Base-by-base conservation (phyloP, 169 alveolate genomes). In the Cytauxzoon felis region DNA sequence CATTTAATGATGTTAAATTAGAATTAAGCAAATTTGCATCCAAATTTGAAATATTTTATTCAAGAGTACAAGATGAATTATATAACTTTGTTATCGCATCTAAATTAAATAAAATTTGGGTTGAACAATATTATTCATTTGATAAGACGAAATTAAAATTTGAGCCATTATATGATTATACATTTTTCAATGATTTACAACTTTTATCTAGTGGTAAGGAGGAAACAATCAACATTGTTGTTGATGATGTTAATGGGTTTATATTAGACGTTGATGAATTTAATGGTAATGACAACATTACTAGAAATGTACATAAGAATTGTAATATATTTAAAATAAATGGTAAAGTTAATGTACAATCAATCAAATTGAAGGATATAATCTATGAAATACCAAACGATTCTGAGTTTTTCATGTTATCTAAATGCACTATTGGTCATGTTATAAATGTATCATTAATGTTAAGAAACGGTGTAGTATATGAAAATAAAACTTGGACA, bases 21-120 rank as follows among this genome's bases (percentile, higher is more conserved):
- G 49, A 57, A 11, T 21, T 73, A 18, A 34, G 79, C 16, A 42
- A 59, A 7, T 29, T 5, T 8, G 40, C 64, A 5, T 27, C 42
- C 11, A 38, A 41, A 47, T 73, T 73, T 34, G 60, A 66, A 13
- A 30, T 63, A 29, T 73, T 76, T 53, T 38, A 57, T 58, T 24
- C 29, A 26, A 58, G 42, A 3, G 63, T 4, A 26, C 27, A 52
- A 3, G 23, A 45, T 4, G 32, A 38, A 1, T 27, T n/a, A n/a
- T n/a, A 41, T 41, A 8, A 23, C 30, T 34, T 73, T 16, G 40
- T 60, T 0, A 63, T 52, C 19, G 40, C 63, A 1, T 30, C 83
- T 23, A 34, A 34, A 6, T 5, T 73, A 18, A 56, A 24, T 21
- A n/a, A 21, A 5, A 43, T 63, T 0, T 42, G 65, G 53, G 71